A percentile compares a stretch with the other conserved stretches of the same genome.
Evolutionary conservation across 2,329 filamentous ascomycete species (phyloP).

Genomic region (Fusarium sarcochroum): DNA sequence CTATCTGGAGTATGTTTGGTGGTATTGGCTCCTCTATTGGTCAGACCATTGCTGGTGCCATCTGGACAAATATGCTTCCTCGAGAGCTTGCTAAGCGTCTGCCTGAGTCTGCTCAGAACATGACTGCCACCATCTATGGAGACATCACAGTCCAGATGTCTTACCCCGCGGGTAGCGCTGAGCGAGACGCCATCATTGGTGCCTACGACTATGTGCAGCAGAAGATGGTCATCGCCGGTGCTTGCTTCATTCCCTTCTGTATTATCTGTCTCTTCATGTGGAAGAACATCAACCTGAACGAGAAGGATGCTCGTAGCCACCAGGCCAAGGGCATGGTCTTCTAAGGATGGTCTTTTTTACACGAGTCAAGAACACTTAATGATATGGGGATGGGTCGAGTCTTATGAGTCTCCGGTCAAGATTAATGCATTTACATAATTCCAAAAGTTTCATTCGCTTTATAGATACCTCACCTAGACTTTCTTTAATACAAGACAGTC

Average conservation of each 20-base stretch:
- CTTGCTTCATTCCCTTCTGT: conserved; percentile 54
- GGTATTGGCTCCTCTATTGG: conserved; percentile 71
- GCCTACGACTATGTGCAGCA: conserved; percentile 63
- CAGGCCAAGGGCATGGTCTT: conserved; percentile 53
- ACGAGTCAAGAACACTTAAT: neutral
- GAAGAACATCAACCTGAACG: conserved; percentile 57
- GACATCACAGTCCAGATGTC: conserved; percentile 66
- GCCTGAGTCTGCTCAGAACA: conserved; percentile 57
- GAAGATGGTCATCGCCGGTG: conserved; percentile 58
- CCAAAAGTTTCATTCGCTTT: conserved; percentile 25
- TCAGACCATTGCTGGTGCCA: conserved; percentile 69
- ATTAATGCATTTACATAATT: conserved; percentile 18
- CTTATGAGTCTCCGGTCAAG: conserved; percentile 1
- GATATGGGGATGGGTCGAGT: neutral
- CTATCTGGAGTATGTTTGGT: conserved; percentile 70
- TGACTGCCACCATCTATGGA: conserved; percentile 57
- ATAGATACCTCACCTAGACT: conserved; percentile 1
- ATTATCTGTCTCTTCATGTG: conserved; percentile 53
- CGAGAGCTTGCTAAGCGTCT: conserved; percentile 57
- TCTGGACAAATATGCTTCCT: conserved; percentile 71
- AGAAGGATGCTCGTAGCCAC: conserved; percentile 45
- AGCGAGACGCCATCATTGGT: conserved; percentile 68
- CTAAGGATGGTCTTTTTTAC: neutral
- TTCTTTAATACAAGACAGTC: conserved; percentile 7
- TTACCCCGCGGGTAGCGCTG: conserved; percentile 62